Percentiles rank a stretch among this genome's conserved stretches.
phyloP scores from a whole-genome alignment of 106 monocot genomes.

The Dendrobium chrysotoxum region DNA sequence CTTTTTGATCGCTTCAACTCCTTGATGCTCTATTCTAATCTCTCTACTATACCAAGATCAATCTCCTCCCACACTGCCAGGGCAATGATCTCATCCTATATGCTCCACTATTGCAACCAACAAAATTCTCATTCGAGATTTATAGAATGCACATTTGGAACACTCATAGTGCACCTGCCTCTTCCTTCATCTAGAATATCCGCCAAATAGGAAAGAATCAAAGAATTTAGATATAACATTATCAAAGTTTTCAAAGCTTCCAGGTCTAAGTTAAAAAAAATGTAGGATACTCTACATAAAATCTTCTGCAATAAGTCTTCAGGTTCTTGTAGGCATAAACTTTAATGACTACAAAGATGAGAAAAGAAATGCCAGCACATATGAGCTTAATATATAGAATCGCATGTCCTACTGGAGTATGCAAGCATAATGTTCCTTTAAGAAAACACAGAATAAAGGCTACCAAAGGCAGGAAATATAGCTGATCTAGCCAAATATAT shows the following conservation, averaged over 20 bases:
- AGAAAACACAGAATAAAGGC: no score
- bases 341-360: neutral
- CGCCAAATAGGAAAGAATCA: neutral
- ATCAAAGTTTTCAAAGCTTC: no score
- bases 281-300: neutral
- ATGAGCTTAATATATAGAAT: neutral
- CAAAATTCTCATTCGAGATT: no score
- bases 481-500: neutral
- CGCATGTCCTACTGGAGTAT: neutral
- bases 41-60: no score
- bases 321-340: neutral
- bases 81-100: no score
- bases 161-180: neutral
- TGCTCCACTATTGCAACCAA: no score
- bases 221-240: neutral
- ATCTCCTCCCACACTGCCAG: no score
- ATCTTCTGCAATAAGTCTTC: neutral
- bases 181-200: neutral
- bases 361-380: neutral
- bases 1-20: no score
- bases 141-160: no score
- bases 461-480: no score
- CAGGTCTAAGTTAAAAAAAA: no score
- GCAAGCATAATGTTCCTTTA: neutral
- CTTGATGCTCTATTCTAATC: no score